Evolutionary conservation across 768 basidiomycete species (phyloP), one percentile per base, ranked within the genome.

Genomic region (Tricholoma matsutake): DNA sequence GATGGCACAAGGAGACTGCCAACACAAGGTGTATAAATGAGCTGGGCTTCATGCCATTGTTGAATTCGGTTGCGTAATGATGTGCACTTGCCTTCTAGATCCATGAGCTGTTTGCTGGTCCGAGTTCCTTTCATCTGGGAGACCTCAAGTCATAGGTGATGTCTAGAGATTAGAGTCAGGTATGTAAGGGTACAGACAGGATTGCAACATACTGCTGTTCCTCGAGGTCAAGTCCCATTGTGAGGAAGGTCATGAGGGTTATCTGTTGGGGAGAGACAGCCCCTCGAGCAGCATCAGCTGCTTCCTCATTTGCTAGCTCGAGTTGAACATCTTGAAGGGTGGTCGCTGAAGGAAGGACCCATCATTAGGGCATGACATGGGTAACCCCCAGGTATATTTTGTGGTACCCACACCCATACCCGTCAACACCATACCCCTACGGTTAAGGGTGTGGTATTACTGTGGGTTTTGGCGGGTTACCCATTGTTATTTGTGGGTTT

Each of bases 41-140:
- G 57, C 39, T 62, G 54, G 20, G 55, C 47, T 32, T 22, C 31
- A 47, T 52, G 47, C 32, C 69, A 67, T 10, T 7, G 16, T 28
- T 20, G 32, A 29, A 62, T 45, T 34, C 39, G 54, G 18, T 34
- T 32, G 34, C 5, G 14, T 18, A 66, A 29, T 9, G 32, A 49
- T 14, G 18, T 49, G 14, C 58, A 54, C 9, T 53, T 32, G 20
- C 59, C 18, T 25, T 63, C 4, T 14, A 66, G 28, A 22, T 61
- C 32, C 5, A 29, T 14, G 1, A 32, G 20, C 35, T 52, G 54
- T 16, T 56, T 39, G 11, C 28, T 32, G 7, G 37, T 61, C 28
- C 11, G 45, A 20, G 31, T n/a, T 55, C 20, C 8, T 25, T 58
- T 41, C 22, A 61, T 43, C 8, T 39, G 31, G n/a, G 32, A 14